Conservation (phyloP, 2,329 filamentous ascomycete genomes). For the Cylindrodendrum hubeiense region DNA sequence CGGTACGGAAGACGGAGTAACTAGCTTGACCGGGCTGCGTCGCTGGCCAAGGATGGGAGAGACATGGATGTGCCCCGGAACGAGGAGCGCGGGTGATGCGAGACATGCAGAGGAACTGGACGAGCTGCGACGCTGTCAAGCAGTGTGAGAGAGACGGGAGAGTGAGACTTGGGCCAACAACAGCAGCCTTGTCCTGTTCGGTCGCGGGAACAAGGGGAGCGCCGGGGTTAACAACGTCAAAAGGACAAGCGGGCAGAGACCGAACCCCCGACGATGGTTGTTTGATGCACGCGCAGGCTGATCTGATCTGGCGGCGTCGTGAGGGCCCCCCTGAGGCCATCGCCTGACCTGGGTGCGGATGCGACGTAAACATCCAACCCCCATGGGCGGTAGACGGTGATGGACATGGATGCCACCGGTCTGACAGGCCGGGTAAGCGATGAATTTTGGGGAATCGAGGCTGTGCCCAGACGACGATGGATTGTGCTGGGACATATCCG, state of each 20-base stretch:
- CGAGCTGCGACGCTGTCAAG: conserved; percentile 12
- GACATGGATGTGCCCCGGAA: conserved; percentile 36
- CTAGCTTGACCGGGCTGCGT: background rate
- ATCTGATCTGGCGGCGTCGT: conserved; percentile 5
- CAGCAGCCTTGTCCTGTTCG: conserved; percentile 8
- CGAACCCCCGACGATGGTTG: background rate
- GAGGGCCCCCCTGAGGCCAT: background rate
- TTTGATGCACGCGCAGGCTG: conserved; percentile 4
- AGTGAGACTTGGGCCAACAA: conserved; percentile 7
- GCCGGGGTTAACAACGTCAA: background rate
- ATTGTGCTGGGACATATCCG: background rate
- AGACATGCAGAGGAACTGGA: conserved; percentile 37
- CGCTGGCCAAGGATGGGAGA: conserved; percentile 7
- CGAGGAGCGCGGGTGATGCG: conserved; percentile 36
- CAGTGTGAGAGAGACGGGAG: background rate
- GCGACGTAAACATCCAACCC: conserved; percentile 21
- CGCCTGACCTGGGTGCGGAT: conserved; percentile 21
- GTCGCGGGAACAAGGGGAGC: background rate
- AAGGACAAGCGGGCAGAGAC: background rate
- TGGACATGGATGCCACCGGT: background rate
- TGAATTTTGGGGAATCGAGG: background rate
- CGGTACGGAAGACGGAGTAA: background rate
- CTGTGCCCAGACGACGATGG: background rate
- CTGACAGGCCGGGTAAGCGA: conserved; percentile 18
- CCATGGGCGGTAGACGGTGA: background rate